These are phyloP conservation scores for Rhodocollybia butyracea DNA, from an alignment of 768 basidiomycete genomes.

Conservation along the genomic window DNA sequence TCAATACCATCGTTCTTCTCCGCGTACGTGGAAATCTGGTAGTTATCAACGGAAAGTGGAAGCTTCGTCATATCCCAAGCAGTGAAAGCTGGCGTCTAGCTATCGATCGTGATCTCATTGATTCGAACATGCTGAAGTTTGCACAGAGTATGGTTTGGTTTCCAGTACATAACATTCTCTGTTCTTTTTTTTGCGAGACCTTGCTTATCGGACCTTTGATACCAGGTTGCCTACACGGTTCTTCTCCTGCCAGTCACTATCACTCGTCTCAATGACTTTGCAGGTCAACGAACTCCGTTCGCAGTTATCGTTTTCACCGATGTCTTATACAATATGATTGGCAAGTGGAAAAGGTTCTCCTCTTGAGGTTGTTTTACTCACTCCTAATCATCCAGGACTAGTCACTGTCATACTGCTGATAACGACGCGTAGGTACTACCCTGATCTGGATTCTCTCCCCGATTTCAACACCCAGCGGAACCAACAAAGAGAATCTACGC, in stretches of 20 bases:
- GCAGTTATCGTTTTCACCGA: conserved; percentile 13
- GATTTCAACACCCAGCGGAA: conserved; percentile 20
- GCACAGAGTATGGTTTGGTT: conserved; percentile 27
- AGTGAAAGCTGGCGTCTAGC: conserved; percentile 23
- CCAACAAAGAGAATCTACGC: neutral
- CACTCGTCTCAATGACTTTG: conserved; percentile 12
- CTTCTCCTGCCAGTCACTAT: conserved; percentile 18
- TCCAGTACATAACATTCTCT: conserved; percentile 11
- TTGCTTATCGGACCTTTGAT: neutral
- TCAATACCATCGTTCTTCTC: conserved; percentile 23
- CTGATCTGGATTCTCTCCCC: conserved; percentile 17
- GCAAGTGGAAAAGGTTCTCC: no score
- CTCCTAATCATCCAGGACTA: conserved; percentile 16
- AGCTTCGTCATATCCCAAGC: conserved; percentile 18
- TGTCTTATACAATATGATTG: conserved; percentile 19
- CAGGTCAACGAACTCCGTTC: conserved; percentile 13
- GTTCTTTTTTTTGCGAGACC: neutral
- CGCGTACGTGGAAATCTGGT: conserved; percentile 28
- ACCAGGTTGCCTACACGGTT: conserved; percentile 19
- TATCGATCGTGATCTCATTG: conserved; percentile 23
- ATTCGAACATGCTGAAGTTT: conserved; percentile 23
- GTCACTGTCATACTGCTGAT: conserved; percentile 29
- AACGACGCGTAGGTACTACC: conserved; percentile 20
- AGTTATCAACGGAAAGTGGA: conserved; percentile 13
- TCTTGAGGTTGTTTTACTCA: neutral